phyloP scores from a whole-genome alignment of 2,329 filamentous ascomycete genomes.

The Epichloe gansuensis region DNA sequence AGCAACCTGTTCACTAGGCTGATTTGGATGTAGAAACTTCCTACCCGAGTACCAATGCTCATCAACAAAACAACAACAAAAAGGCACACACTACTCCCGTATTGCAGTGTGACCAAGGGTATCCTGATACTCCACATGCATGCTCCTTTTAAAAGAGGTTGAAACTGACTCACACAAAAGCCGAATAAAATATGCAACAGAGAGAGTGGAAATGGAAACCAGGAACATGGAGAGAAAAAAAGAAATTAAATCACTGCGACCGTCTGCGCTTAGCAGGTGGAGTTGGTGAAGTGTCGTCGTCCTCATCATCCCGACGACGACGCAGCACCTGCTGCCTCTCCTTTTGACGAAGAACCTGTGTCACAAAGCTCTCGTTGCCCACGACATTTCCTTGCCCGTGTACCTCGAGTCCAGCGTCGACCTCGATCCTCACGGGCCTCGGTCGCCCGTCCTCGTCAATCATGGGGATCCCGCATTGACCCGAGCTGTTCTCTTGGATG shows the following conservation, averaged over 20 bases:
- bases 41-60: no score
- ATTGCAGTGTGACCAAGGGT: background rate
- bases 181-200: background rate
- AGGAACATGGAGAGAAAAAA: background rate
- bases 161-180: background rate
- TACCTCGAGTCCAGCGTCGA: constrained; percentile 34
- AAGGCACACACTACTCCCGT: background rate
- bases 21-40: no score
- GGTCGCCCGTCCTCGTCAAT: constrained; percentile 31
- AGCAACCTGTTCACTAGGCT: no score
- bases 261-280: constrained; percentile 1
- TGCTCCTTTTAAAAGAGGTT: background rate
- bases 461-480: constrained; percentile 31
- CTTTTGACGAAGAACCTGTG: constrained; percentile 13
- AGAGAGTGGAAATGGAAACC: background rate
- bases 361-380: constrained; percentile 21
- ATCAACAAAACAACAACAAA: background rate
- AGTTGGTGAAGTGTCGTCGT: background rate
- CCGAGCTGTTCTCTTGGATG: constrained; percentile 29
- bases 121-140: background rate
- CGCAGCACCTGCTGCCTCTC: background rate
- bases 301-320: constrained; percentile 11
- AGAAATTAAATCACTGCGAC: background rate
- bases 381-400: constrained; percentile 33
- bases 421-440: constrained; percentile 28